Percentiles rank a stretch among this genome's conserved stretches.
These are phyloP conservation scores for Russula virescens DNA, from an alignment of 768 basidiomycete genomes.

Conservation along the genomic window DNA sequence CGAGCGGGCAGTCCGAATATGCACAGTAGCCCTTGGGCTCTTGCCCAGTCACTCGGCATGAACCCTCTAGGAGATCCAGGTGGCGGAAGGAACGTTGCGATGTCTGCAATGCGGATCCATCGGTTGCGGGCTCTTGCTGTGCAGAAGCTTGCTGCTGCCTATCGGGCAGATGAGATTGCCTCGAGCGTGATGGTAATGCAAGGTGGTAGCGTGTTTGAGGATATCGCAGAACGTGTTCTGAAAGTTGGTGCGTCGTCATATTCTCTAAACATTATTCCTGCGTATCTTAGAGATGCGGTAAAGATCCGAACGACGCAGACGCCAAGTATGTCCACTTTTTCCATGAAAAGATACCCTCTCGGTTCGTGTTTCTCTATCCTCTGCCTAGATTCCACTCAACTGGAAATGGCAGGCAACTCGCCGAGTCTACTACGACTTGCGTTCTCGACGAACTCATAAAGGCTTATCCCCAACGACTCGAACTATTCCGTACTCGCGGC, in stretches of 20 bases:
- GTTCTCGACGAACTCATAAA: constrained; percentile 76
- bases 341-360: constrained; percentile 90
- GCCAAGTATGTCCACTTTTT: constrained; percentile 91
- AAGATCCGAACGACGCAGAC: constrained; percentile 72
- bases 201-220: constrained; percentile 87
- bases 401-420: constrained; percentile 59
- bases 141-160: constrained; percentile 81
- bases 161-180: constrained; percentile 84
- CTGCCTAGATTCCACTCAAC: constrained; percentile 20
- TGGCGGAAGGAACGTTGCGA: constrained; percentile 67
- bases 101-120: constrained; percentile 83
- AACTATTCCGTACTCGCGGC: constrained; percentile 85
- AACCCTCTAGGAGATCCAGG: constrained; percentile 48
- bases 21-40: constrained; percentile 50
- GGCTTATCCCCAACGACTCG: constrained; percentile 65
- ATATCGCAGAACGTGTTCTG: constrained; percentile 83
- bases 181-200: constrained; percentile 96
- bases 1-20: constrained; percentile 36
- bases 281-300: neutral
- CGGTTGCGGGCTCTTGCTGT: constrained; percentile 76
- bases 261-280: neutral
- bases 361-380: constrained; percentile 41
- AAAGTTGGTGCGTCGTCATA: constrained; percentile 47
- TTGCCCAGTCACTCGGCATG: constrained; percentile 58
- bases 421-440: constrained; percentile 75